Evolutionary conservation across 129 eudicot species (phyloP).

Genomic region (Calendula officinalis): DNA sequence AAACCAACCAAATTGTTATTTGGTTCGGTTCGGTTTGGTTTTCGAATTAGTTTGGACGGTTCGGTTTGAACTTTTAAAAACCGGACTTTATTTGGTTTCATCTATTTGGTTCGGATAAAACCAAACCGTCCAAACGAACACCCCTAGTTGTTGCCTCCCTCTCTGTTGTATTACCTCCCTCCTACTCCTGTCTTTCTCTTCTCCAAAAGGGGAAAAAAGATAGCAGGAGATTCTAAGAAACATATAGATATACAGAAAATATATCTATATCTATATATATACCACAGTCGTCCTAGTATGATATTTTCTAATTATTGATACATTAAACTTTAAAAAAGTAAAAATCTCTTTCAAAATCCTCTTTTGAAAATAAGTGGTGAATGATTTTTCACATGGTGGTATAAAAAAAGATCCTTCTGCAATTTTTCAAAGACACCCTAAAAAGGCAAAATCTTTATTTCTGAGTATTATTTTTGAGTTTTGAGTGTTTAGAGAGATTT

Average conservation of each 20-base stretch:
- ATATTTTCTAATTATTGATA: not conserved
- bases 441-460: slow-evolving; percentile 24
- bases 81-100: no score
- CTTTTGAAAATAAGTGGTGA: slow-evolving; percentile 25
- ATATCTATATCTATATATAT: slow-evolving; percentile 4
- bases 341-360: slow-evolving; percentile 25
- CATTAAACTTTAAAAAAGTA: slow-evolving; percentile 10
- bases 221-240: slow-evolving; percentile 5
- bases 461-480: not conserved
- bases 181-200: not conserved
- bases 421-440: slow-evolving; percentile 20
- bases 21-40: no score
- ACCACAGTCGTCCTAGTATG: not conserved
- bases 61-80: no score
- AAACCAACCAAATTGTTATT: no score
- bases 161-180: not conserved
- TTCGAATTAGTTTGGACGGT: no score
- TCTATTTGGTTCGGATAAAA: no score
- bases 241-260: slow-evolving; percentile 1
- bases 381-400: slow-evolving; percentile 23
- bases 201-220: not conserved
- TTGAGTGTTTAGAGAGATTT: slow-evolving; percentile 11
- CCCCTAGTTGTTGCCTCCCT: slow-evolving; percentile 22
- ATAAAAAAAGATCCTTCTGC: slow-evolving; percentile 10
- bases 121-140: no score